Conservation (phyloP, 2,329 filamentous ascomycete species). For the Claviceps sp. region DNA sequence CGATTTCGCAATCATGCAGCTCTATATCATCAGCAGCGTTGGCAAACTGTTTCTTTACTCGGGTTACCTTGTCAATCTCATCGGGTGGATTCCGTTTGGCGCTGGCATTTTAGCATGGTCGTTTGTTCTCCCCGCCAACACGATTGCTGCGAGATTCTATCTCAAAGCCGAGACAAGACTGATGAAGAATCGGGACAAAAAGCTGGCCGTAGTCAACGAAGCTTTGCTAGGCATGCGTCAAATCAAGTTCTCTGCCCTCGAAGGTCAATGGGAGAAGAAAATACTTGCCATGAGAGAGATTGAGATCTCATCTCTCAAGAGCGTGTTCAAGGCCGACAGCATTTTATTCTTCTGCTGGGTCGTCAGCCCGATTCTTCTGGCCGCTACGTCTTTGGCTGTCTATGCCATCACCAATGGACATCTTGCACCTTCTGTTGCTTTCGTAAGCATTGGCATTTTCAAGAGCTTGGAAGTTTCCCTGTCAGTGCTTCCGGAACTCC, state of each 20-base stretch:
- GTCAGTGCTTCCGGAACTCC: constrained; percentile 58
- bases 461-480: constrained; percentile 59
- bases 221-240: constrained; percentile 68
- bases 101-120: constrained; percentile 52
- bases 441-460: constrained; percentile 66
- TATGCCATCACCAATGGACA: constrained; percentile 52
- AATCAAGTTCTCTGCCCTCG: constrained; percentile 72
- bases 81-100: constrained; percentile 57
- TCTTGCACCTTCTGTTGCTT: constrained; percentile 60
- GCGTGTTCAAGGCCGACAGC: constrained; percentile 50
- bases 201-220: constrained; percentile 64
- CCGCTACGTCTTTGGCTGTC: constrained; percentile 55
- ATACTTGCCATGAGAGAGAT: constrained; percentile 48
- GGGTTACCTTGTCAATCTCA: constrained; percentile 50
- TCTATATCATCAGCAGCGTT: constrained; percentile 47
- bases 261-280: constrained; percentile 60
- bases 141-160: constrained; percentile 52
- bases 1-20: constrained; percentile 54
- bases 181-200: constrained; percentile 65
- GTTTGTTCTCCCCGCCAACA: constrained; percentile 54
- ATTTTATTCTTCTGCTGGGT: constrained; percentile 57
- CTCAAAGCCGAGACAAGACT: constrained; percentile 50
- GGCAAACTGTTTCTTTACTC: constrained; percentile 55
- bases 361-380: constrained; percentile 58
- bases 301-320: constrained; percentile 55